A percentile compares a stretch with the other conserved stretches of the same genome.
Evolutionary conservation across 305 asterid genomes (phyloP).

Genomic region (Fraxinus dipetala): DNA sequence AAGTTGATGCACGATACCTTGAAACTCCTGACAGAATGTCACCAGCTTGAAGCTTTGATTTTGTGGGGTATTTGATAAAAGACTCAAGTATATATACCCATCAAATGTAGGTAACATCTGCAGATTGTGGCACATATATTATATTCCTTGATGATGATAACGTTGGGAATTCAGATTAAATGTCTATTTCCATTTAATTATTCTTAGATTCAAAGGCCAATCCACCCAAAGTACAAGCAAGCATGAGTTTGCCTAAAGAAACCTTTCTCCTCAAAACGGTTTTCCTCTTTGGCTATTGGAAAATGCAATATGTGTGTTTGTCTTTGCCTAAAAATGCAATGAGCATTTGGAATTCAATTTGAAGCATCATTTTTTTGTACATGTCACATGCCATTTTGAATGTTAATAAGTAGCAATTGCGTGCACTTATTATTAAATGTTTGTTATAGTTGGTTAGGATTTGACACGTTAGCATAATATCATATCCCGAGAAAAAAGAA

Average conservation of each 20-base stretch:
- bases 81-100: neutral
- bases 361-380: neutral
- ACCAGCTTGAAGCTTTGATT: conserved; percentile 5
- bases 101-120: neutral
- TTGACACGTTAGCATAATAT: neutral
- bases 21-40: neutral
- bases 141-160: neutral
- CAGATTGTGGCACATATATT: neutral
- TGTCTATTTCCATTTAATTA: conserved; percentile 24
- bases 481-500: neutral
- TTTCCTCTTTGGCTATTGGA: neutral
- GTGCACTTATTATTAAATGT: neutral
- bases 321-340: neutral
- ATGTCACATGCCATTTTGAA: neutral
- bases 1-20: neutral
- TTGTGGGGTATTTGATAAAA: neutral
- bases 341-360: neutral
- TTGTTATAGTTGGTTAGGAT: neutral
- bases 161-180: conserved; percentile 19
- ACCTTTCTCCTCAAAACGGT: neutral
- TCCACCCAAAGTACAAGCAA: conserved; percentile 28
- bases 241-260: neutral
- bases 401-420: neutral
- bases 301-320: neutral
- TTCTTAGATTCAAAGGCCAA: conserved; percentile 37